Evolutionary conservation across 2,329 filamentous ascomycete genomes (phyloP).

Genomic region (Arthrobotrys pseudoclavata): DNA sequence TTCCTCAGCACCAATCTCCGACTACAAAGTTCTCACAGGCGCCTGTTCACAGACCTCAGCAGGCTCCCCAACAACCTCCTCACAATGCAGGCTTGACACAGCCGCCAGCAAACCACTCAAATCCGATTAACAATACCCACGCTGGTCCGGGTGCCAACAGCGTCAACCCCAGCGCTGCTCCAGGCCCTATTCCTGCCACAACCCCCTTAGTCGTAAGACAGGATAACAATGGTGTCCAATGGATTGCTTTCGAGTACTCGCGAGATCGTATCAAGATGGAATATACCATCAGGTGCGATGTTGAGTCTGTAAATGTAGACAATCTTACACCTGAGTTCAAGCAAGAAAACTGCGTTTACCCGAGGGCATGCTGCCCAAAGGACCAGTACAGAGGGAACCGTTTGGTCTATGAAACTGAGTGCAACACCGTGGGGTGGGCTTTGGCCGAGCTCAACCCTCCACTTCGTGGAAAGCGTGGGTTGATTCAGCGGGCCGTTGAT

Average conservation of each 20-base stretch:
- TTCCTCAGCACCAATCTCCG: conserved; percentile 62
- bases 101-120: conserved; percentile 68
- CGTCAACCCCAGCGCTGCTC: conserved; percentile 89
- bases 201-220: conserved; percentile 94
- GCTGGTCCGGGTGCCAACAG: conserved; percentile 63
- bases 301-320: conserved; percentile 94
- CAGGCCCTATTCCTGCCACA: conserved; percentile 95
- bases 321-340: conserved; percentile 90
- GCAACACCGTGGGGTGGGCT: conserved; percentile 99
- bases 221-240: conserved; percentile 96
- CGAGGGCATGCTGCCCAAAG: conserved; percentile 91
- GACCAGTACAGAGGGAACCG: conserved; percentile 97
- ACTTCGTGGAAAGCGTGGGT: conserved; percentile 89
- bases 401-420: conserved; percentile 96
- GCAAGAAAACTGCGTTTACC: conserved; percentile 98
- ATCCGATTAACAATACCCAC: conserved; percentile 66
- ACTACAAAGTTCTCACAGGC: conserved; percentile 63
- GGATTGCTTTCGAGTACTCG: conserved; percentile 73
- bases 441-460: conserved; percentile 92
- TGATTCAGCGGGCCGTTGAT: conserved; percentile 97
- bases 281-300: conserved; percentile 94
- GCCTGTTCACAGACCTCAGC: conserved; percentile 61
- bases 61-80: conserved; percentile 61
- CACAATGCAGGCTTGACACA: conserved; percentile 60
- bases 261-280: conserved; percentile 73